These are phyloP conservation scores for Heterobasidion irregulare DNA, from an alignment of 1,284 basidiomycete genomes.

Conservation along the genomic window DNA sequence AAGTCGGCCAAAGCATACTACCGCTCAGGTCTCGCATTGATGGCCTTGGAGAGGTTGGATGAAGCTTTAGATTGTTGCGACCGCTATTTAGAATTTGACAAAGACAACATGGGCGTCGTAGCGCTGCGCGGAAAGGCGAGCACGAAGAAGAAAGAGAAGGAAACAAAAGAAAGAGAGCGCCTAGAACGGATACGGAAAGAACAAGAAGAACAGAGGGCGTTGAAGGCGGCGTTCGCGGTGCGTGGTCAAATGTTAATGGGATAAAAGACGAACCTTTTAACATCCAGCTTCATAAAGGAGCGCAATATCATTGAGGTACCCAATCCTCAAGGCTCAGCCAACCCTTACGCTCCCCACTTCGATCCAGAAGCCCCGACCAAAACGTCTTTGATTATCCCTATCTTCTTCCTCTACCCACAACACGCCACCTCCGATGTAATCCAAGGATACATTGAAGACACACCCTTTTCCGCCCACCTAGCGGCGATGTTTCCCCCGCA, in stretches of 20 bases:
- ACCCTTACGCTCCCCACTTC: conserved; percentile 53
- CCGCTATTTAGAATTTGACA: conserved; percentile 55
- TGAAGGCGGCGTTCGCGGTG: conserved; percentile 58
- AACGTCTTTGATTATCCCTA: conserved; percentile 70
- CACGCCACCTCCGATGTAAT: conserved; percentile 86
- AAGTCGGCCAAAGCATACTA: conserved; percentile 77
- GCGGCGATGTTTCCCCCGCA: conserved; percentile 74
- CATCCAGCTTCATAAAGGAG: conserved; percentile 32
- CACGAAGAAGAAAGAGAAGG: conserved; percentile 37
- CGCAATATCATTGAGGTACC: conserved; percentile 54
- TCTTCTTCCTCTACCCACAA: conserved; percentile 91
- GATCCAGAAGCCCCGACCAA: conserved; percentile 49
- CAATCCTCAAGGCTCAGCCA: conserved; percentile 48
- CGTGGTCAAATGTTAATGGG: conserved; percentile 13
- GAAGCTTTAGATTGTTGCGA: conserved; percentile 79
- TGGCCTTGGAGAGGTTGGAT: conserved; percentile 63
- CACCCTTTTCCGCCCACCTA: conserved; percentile 76
- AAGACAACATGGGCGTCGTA: conserved; percentile 42
- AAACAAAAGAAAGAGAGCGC: conserved; percentile 40
- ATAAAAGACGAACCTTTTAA: conserved; percentile 5
- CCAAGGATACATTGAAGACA: conserved; percentile 79
- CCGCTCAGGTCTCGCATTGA: conserved; percentile 70
- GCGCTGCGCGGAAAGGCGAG: conserved; percentile 37
- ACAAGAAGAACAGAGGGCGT: conserved; percentile 33
- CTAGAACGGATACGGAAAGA: conserved; percentile 40